Percentiles rank a stretch among this genome's conserved stretches.
Conservation (phyloP, 257 asterid species). For the Prunella vulgaris region DNA sequence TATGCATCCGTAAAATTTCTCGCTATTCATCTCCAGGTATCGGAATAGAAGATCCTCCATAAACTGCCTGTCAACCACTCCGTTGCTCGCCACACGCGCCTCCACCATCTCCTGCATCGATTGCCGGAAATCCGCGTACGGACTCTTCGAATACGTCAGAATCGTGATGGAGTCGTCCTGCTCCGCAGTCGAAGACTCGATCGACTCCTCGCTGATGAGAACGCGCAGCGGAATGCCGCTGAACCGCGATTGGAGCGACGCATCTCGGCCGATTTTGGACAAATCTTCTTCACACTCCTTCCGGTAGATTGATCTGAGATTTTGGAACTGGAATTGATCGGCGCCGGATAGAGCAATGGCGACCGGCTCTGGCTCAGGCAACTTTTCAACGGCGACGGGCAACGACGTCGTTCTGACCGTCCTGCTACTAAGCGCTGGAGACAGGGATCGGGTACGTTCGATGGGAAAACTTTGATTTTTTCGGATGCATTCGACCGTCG, state of each 20-base stretch:
- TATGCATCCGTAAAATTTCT: constrained; percentile 40
- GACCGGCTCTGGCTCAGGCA: constrained; percentile 8
- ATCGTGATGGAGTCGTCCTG: constrained; percentile 27
- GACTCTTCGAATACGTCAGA: constrained; percentile 31
- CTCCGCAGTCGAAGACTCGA: background rate
- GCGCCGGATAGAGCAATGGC: constrained; percentile 33
- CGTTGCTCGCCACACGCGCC: constrained; percentile 37
- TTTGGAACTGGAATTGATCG: constrained; percentile 41
- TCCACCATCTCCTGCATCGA: constrained; percentile 53
- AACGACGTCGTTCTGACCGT: constrained; percentile 38
- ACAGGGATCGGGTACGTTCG: constrained; percentile 7
- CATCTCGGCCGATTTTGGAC: background rate
- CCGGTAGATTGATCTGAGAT: constrained; percentile 39
- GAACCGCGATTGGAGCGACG: constrained; percentile 2
- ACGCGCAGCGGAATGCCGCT: background rate
- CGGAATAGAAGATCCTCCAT: constrained; percentile 71
- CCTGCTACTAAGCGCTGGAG: constrained; percentile 21
- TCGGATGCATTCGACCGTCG: too few species aligned
- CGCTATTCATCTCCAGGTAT: constrained; percentile 58
- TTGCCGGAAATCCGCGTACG: constrained; percentile 38
- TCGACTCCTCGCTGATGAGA: background rate
- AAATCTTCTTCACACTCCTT: constrained; percentile 24
- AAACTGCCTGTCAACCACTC: constrained; percentile 60
- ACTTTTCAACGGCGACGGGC: background rate
- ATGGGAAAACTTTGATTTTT: too few species aligned